A percentile compares a stretch with the other conserved stretches of the same genome.
Conservation (phyloP, 306 rosid genomes). For the Sphenostylis stenocarpa region DNA sequence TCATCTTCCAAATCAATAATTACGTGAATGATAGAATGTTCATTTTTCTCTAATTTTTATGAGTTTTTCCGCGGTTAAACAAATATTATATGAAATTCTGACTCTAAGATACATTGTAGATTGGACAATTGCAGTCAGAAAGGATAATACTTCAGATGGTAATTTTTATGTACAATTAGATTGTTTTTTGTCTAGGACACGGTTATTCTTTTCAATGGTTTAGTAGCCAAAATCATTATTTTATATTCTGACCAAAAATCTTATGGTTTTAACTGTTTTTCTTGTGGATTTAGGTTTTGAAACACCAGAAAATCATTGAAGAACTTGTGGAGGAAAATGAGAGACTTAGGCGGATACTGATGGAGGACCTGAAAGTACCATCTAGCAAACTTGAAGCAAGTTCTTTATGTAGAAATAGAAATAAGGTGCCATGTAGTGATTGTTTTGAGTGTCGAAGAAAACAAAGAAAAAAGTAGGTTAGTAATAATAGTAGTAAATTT, state of each 20-base stretch:
- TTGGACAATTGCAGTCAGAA: conserved; percentile 62
- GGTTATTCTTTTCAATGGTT: neutral
- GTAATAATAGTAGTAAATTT: neutral
- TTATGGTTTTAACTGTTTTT: neutral
- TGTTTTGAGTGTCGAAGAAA: conserved; percentile 90
- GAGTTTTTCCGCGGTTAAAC: neutral
- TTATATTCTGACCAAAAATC: neutral
- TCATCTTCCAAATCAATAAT: neutral
- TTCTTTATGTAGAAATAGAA: conserved; percentile 52
- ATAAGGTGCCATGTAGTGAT: conserved; percentile 50
- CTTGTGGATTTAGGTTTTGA: conserved; percentile 60
- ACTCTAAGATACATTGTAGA: conserved; percentile 49
- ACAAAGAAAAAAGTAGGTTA: conserved; percentile 56
- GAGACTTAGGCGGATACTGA: conserved; percentile 75
- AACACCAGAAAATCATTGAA: conserved; percentile 87
- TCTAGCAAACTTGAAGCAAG: conserved; percentile 62
- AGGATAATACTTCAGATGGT: conserved; percentile 80
- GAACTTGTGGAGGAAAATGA: conserved; percentile 83
- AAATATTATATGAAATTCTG: conserved; percentile 26
- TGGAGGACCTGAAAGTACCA: conserved; percentile 81
- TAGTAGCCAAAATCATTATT: neutral
- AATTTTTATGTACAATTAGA: conserved; percentile 26
- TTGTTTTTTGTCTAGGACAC: neutral
- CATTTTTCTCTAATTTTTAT: conserved; percentile 11
- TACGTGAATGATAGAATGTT: neutral